Conservation (phyloP, 2,329 filamentous ascomycete species). For the Aspergillus ochraceus region DNA sequence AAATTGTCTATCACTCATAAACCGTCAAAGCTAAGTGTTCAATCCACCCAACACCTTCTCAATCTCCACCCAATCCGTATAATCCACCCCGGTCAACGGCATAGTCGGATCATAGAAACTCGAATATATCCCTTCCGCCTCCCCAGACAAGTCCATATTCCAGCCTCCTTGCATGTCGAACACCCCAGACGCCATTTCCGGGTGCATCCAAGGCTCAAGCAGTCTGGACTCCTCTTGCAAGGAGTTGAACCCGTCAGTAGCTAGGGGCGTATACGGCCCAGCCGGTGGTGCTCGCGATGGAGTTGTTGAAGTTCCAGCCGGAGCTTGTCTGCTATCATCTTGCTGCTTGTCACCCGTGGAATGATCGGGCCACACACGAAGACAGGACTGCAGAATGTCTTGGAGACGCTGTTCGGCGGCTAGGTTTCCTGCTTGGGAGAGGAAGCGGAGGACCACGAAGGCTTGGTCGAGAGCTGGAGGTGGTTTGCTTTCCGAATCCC, state of each 20-base stretch:
- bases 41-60: slow-evolving; percentile 18
- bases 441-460: slow-evolving; percentile 16
- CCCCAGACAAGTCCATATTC: slow-evolving; percentile 16
- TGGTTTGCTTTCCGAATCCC: slow-evolving; percentile 10
- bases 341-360: neutral
- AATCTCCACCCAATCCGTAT: slow-evolving; percentile 24
- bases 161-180: slow-evolving; percentile 20
- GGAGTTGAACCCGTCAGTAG: neutral
- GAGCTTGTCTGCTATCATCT: neutral
- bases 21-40: neutral
- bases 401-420: slow-evolving; percentile 19
- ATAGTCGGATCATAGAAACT: slow-evolving; percentile 22
- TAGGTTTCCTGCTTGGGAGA: slow-evolving; percentile 16
- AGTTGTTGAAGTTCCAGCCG: neutral
- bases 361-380: slow-evolving; percentile 17
- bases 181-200: neutral
- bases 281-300: neutral
- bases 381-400: slow-evolving; percentile 19
- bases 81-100: slow-evolving; percentile 22
- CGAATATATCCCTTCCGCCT: slow-evolving; percentile 24
- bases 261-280: neutral
- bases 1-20: neutral
- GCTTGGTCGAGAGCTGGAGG: slow-evolving; percentile 16
- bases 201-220: slow-evolving; percentile 14
- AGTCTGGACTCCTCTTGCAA: neutral